Percentiles rank a stretch among this genome's conserved stretches.
Conservation (phyloP, 1,284 basidiomycete species). For the Serendipita sp. region DNA sequence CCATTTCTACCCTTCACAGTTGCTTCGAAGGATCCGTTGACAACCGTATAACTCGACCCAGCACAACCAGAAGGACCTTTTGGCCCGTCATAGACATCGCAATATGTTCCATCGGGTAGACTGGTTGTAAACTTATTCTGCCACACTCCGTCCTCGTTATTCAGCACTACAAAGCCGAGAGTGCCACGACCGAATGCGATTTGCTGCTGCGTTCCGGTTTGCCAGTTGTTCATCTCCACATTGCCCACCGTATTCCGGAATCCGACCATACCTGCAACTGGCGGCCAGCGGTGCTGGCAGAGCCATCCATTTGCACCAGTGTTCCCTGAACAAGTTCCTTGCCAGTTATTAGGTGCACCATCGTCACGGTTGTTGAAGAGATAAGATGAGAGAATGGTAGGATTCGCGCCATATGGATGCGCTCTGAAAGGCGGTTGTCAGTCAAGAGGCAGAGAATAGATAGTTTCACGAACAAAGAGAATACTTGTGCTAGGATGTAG, state of each 20-base stretch:
- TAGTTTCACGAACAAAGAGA: slow-evolving; percentile 31
- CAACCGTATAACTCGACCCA: slow-evolving; percentile 10
- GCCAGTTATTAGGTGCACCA: slow-evolving; percentile 41
- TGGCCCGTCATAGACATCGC: slow-evolving; percentile 43
- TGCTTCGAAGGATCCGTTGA: slow-evolving; percentile 36
- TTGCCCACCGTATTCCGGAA: slow-evolving; percentile 41
- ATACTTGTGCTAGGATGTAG: slow-evolving; percentile 43
- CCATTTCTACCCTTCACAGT: slow-evolving; percentile 39
- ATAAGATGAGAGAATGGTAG: slow-evolving; percentile 50
- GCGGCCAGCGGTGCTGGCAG: slow-evolving; percentile 28
- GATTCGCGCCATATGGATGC: slow-evolving; percentile 45
- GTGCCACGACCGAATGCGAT: slow-evolving; percentile 50
- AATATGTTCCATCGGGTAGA: slow-evolving; percentile 43
- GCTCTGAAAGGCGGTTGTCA: slow-evolving; percentile 21
- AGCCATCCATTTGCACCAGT: slow-evolving; percentile 39
- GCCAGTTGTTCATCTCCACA: slow-evolving; percentile 40
- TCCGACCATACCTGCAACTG: slow-evolving; percentile 43
- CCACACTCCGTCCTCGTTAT: slow-evolving; percentile 44
- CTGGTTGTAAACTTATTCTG: slow-evolving; percentile 37
- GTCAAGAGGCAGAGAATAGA: not conserved
- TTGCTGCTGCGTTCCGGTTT: slow-evolving; percentile 37
- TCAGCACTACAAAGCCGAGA: slow-evolving; percentile 48
- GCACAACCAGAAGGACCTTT: slow-evolving; percentile 7
- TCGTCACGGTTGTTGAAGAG: slow-evolving; percentile 33
- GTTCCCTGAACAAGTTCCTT: slow-evolving; percentile 36